These are phyloP conservation scores for Albizia julibrissin DNA, from an alignment of 306 rosid species.

Conservation along the genomic window DNA sequence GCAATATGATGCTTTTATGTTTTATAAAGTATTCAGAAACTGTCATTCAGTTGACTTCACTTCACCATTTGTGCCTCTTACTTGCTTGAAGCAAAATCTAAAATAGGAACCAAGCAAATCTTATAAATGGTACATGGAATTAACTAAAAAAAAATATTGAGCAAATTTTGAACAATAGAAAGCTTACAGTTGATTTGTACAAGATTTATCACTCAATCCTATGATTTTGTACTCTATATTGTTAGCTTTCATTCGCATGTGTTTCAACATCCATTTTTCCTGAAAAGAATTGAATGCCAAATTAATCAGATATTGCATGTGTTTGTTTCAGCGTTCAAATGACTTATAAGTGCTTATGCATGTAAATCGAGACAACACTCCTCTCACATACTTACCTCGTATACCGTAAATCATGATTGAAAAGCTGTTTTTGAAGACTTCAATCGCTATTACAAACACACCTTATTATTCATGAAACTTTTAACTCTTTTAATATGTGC, in stretches of 20 bases:
- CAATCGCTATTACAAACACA: too few relatives aligned
- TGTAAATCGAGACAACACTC: too few relatives aligned
- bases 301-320: background rate
- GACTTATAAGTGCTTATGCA: too few relatives aligned
- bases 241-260: constrained; percentile 42
- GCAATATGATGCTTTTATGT: constrained; percentile 27
- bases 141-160: background rate
- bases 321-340: too few relatives aligned
- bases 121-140: background rate
- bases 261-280: constrained; percentile 49
- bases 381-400: too few relatives aligned
- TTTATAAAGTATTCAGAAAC: constrained; percentile 37
- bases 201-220: constrained; percentile 51
- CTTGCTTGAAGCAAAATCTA: constrained; percentile 28
- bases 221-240: constrained; percentile 52
- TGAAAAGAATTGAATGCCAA: constrained; percentile 6
- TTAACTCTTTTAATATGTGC: too few relatives aligned
- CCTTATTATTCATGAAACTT: too few relatives aligned
- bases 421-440: too few relatives aligned
- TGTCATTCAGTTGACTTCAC: constrained; percentile 34
- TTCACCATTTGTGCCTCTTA: constrained; percentile 39
- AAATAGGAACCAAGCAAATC: background rate
- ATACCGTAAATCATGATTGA: too few relatives aligned
- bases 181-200: constrained; percentile 44
- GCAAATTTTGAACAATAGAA: background rate